These are phyloP conservation scores for Fraxinus xanthoxyloides DNA, from an alignment of 305 asterid genomes.

Conservation along the genomic window DNA sequence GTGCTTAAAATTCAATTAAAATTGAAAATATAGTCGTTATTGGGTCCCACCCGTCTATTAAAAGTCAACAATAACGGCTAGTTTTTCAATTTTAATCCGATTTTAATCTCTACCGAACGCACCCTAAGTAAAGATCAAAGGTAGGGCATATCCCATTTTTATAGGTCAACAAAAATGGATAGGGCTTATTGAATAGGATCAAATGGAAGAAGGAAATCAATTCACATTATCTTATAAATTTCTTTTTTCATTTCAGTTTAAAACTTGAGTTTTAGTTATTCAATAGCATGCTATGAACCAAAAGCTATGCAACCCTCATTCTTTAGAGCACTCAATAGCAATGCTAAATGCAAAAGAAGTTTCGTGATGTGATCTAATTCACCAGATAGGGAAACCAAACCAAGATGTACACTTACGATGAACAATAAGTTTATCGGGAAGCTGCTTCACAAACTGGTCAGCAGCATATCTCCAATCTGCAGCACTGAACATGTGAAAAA, in stretches of 20 bases:
- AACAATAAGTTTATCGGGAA: conserved; percentile 60
- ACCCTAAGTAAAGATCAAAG: background rate
- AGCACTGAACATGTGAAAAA: conserved; percentile 40
- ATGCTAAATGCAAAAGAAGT: conserved; percentile 10
- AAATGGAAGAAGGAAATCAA: background rate
- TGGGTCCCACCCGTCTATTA: no score
- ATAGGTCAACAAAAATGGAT: background rate
- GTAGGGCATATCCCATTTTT: background rate
- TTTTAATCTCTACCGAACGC: no score
- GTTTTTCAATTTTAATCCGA: no score
- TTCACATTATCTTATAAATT: background rate
- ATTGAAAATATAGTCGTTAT: no score
- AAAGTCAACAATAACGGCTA: no score
- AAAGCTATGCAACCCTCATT: background rate
- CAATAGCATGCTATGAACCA: background rate
- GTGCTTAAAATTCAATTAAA: no score
- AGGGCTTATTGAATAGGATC: background rate
- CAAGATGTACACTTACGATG: conserved; percentile 47
- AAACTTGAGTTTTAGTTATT: background rate
- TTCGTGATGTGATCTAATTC: background rate
- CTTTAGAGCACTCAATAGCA: background rate
- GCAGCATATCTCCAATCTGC: conserved; percentile 76
- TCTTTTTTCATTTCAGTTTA: background rate
- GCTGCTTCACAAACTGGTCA: conserved; percentile 62
- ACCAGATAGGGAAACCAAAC: conserved; percentile 6